phyloP scores from a whole-genome alignment of 768 basidiomycete genomes.

The Macrocybe gigantea region DNA sequence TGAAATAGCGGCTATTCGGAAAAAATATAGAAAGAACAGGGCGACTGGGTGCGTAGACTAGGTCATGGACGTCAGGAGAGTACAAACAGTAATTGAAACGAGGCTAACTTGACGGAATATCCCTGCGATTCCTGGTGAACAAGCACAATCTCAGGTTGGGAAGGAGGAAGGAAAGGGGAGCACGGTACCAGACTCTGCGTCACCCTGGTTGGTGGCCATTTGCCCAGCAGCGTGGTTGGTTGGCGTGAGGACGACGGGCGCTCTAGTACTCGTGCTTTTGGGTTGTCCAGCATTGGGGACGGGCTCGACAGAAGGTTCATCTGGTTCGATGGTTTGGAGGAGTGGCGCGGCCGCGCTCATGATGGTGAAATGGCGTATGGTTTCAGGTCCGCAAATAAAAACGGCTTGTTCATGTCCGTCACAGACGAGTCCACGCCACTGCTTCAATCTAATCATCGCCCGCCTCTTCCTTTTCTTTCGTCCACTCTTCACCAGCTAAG shows the following conservation, averaged over 20 bases:
- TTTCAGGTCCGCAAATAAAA: conserved; percentile 9
- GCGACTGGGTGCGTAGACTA: conserved; percentile 79
- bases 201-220: conserved; percentile 51
- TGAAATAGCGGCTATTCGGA: conserved; percentile 81
- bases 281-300: conserved; percentile 27
- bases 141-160: conserved; percentile 1
- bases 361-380: conserved; percentile 11
- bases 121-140: conserved; percentile 53
- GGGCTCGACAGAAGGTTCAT: conserved; percentile 46
- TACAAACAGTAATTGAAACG: background rate
- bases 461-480: conserved; percentile 10
- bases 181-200: conserved; percentile 70
- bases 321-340: conserved; percentile 82
- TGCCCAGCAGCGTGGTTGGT: conserved; percentile 33
- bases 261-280: conserved; percentile 21
- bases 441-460: conserved; percentile 1
- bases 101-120: conserved; percentile 67
- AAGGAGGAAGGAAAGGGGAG: background rate
- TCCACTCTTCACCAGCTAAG: conserved; percentile 13
- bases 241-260: conserved; percentile 55
- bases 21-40: conserved; percentile 85
- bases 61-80: conserved; percentile 8
- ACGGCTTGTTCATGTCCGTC: background rate
- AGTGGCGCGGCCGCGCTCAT: conserved; percentile 65
- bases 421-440: conserved; percentile 17